phyloP scores from a whole-genome alignment of 768 basidiomycete genomes.

The Boletus reticuloceps region DNA sequence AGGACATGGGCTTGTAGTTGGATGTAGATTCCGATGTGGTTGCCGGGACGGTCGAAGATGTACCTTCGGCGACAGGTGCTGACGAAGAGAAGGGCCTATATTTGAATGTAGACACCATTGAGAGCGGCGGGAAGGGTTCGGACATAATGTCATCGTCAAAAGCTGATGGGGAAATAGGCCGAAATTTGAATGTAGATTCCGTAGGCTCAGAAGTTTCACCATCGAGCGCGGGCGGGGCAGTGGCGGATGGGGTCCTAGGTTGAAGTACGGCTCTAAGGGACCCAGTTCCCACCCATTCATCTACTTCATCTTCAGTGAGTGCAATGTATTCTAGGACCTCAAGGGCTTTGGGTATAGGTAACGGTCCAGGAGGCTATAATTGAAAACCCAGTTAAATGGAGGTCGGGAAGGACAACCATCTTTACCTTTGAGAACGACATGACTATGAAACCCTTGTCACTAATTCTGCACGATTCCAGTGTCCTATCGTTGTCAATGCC shows the following conservation, averaged over 20 bases:
- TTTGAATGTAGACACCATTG: not conserved
- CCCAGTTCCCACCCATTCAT: not conserved
- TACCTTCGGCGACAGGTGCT: not conserved
- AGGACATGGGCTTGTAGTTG: not conserved
- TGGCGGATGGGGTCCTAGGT: too few species aligned
- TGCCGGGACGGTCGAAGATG: too few species aligned
- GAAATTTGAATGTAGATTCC: not conserved
- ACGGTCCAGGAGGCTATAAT: not conserved
- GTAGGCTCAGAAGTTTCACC: not conserved
- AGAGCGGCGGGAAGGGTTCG: not conserved
- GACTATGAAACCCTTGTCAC: not conserved
- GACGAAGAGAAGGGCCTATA: too few species aligned
- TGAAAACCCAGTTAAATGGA: not conserved
- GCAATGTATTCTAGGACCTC: not conserved
- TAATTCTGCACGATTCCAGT: constrained; percentile 1
- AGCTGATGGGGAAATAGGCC: too few species aligned
- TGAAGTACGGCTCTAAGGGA: too few species aligned
- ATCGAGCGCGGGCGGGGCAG: too few species aligned
- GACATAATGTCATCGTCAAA: too few species aligned
- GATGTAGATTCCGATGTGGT: not conserved
- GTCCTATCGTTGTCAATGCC: not conserved
- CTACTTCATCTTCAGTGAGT: not conserved
- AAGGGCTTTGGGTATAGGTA: not conserved
- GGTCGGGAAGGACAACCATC: too few species aligned
- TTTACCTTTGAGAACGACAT: not conserved